phyloP scores from a whole-genome alignment of 495 filamentous ascomycete species.

The Talaromyces adpressus region DNA sequence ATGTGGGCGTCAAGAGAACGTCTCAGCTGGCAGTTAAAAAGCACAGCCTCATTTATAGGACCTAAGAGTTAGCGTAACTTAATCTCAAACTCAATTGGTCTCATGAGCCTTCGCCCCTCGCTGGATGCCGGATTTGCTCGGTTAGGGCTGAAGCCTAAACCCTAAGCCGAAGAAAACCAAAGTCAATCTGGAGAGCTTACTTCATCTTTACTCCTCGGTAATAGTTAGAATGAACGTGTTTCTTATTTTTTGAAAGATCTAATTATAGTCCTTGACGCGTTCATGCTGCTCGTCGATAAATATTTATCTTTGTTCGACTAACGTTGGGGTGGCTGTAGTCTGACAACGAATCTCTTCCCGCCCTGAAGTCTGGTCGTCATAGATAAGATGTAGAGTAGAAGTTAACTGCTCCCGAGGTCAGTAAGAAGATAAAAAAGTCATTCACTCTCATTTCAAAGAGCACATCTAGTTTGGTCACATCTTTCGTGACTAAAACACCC shows the following conservation, averaged over 20 bases:
- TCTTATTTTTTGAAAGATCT: not conserved
- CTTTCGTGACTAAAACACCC: not conserved
- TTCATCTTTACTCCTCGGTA: not conserved
- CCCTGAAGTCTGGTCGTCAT: not conserved
- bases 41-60: too few relatives aligned
- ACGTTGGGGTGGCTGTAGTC: not conserved
- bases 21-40: not conserved
- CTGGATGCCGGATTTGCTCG: not conserved
- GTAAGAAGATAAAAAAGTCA: not conserved
- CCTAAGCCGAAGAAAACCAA: not conserved
- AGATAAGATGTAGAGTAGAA: not conserved
- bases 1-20: not conserved
- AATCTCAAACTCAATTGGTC: too few relatives aligned
- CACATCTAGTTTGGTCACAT: not conserved
- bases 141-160: not conserved
- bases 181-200: not conserved
- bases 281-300: not conserved
- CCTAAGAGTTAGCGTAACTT: too few relatives aligned
- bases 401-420: not conserved
- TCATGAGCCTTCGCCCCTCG: too few relatives aligned
- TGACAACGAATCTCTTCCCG: not conserved
- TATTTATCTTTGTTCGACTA: not conserved
- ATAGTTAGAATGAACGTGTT: too few relatives aligned
- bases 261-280: not conserved
- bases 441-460: not conserved